These are phyloP conservation scores for Sugiyamaella japonica DNA, from an alignment of 1,139 yeast species.

Conservation along the genomic window DNA sequence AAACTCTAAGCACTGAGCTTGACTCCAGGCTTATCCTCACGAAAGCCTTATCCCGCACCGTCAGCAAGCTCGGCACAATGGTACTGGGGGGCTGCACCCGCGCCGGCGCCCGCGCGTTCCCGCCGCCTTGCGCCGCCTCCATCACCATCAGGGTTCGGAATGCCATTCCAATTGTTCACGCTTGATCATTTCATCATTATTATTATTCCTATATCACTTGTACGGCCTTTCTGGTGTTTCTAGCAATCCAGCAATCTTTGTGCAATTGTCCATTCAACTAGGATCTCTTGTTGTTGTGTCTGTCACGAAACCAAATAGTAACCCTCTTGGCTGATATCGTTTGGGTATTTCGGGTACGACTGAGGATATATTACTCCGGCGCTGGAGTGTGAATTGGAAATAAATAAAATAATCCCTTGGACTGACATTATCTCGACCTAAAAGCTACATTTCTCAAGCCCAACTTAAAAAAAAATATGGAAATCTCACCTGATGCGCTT, in stretches of 20 bases:
- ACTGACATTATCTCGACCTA: no score
- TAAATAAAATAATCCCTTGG: no score
- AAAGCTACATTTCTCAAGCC: no score
- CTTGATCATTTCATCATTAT: not conserved
- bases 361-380: no score
- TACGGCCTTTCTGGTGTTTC: not conserved
- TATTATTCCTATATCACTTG: conserved; percentile 17
- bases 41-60: no score
- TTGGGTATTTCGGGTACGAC: no score
- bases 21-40: no score
- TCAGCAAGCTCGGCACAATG: no score
- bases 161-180: not conserved
- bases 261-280: not conserved
- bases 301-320: conserved; percentile 11
- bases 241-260: not conserved
- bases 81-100: not conserved
- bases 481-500: conserved; percentile 57
- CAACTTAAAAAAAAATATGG: conserved; percentile 48
- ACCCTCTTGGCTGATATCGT: no score
- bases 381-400: no score
- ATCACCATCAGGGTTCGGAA: not conserved
- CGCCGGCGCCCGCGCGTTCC: not conserved
- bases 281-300: no score
- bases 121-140: conserved; percentile 1
- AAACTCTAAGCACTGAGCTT: no score